phyloP scores from a whole-genome alignment of 2,329 filamentous ascomycete genomes.

The Lachnellula hyalina region DNA sequence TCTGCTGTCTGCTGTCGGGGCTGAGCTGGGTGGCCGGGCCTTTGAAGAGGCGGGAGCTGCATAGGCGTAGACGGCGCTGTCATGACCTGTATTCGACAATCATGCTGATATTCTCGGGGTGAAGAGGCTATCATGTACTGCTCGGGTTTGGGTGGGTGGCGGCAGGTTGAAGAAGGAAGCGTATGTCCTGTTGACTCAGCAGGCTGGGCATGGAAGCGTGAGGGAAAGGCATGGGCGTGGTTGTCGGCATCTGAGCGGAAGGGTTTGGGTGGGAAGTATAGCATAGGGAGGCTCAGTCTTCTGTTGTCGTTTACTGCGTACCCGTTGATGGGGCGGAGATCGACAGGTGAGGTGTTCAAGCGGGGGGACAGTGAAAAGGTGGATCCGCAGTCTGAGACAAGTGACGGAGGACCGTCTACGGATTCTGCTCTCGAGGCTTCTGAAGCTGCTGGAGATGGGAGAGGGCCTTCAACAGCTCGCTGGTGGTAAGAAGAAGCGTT shows the following conservation, averaged over 20 bases:
- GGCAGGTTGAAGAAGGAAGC: conserved; percentile 13
- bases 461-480: conserved; percentile 46
- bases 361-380: conserved; percentile 55
- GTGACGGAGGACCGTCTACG: conserved; percentile 58
- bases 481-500: conserved; percentile 30
- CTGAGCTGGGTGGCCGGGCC: conserved; percentile 5
- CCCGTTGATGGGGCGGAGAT: conserved; percentile 27
- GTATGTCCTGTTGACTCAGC: conserved; percentile 16
- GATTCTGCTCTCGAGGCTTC: conserved; percentile 54
- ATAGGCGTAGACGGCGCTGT: conserved; percentile 30
- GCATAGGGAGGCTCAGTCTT: conserved; percentile 27
- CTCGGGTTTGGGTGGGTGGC: conserved; percentile 4
- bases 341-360: conserved; percentile 27
- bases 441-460: conserved; percentile 60
- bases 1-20: conserved; percentile 8
- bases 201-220: conserved; percentile 13
- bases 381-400: conserved; percentile 65
- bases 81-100: conserved; percentile 16
- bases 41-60: conserved; percentile 27
- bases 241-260: conserved; percentile 24
- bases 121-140: conserved; percentile 9
- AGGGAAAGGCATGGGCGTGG: conserved; percentile 16
- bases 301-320: conserved; percentile 17
- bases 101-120: conserved; percentile 19
- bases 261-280: conserved; percentile 21